A percentile compares a stretch with the other conserved stretches of the same genome.
Evolutionary conservation across 2,329 filamentous ascomycete genomes (phyloP).

Genomic region (Botrytis fabae): DNA sequence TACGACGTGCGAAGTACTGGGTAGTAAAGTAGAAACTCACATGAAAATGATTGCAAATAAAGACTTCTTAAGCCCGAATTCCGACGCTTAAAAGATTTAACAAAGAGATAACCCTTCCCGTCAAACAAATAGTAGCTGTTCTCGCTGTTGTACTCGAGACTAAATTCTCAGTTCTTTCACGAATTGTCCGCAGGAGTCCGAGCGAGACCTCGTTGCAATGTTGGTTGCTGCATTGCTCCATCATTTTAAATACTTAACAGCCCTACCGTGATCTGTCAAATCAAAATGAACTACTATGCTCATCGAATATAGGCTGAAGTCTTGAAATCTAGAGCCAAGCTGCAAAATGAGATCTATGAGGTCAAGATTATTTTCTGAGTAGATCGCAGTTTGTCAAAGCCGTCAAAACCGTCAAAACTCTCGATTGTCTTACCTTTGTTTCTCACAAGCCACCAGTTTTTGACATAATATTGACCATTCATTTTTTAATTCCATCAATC

Average conservation of each 20-base stretch:
- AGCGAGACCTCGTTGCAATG: not conserved
- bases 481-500: not conserved
- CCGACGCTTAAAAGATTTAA: not conserved
- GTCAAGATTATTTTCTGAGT: not conserved
- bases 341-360: not conserved
- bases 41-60: not conserved
- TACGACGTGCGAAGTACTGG: no score
- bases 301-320: not conserved
- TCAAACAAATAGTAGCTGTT: not conserved
- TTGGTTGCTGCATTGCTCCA: not conserved
- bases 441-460: not conserved
- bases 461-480: not conserved
- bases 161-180: not conserved
- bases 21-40: not conserved
- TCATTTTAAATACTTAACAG: not conserved
- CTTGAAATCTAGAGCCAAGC: not conserved
- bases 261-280: conserved; percentile 9
- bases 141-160: not conserved
- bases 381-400: not conserved
- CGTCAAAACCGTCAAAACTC: not conserved
- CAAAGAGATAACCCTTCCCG: not conserved
- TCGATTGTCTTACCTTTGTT: not conserved
- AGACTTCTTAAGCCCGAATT: not conserved
- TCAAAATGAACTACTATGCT: not conserved
- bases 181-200: conserved; percentile 7